Base-by-base conservation (phyloP, 2,329 filamentous ascomycete species). In the Davidsoniella virescens region DNA sequence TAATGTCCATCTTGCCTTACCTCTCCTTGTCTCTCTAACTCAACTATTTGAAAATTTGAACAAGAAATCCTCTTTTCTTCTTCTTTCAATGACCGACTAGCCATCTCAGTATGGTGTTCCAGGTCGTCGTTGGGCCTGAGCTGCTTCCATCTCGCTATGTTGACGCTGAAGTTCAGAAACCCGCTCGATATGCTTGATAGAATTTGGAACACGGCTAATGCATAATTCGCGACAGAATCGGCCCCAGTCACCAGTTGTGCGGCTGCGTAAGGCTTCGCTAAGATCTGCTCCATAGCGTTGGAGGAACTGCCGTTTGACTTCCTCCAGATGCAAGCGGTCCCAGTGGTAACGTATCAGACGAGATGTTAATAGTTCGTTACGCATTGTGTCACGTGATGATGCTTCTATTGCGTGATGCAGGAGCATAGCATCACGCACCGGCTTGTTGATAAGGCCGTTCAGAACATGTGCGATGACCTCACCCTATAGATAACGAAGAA, bases 401-500 rank as follows among this genome's bases (percentile, higher is more conserved):
- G 82, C 76, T 17, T 80, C 82, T 56, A 96, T 78, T 2, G 92
- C 90, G 67, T 96, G 92, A 64, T 94, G 81, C 1, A 98, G 71
- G 2, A 96, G 79, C 37, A 95, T 74, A 2, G 90, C 87, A 63
- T 96, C 92, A 50, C 92, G 85, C 55, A 94, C 87, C 5, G 92
- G 88, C 53, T 84, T 84, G 68, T 96, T 96, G 68, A 96, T 94
- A 52, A 94, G 80, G 59, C 92, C 92, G 66, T 96, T 95, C 60
- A 98, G 81, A 58, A 96, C 86, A 65, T 96, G 92, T 0, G 87
- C 86, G 37, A 96, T 78, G 17, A 94, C 80, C 68, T 98, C 92
- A 56, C 92, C 92, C 88, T 95, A 23, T n/a, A 9, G 14, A 16
- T 23, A 29, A 42, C 8, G 36, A 9, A 57, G 6, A 50, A 33